Base-by-base conservation (phyloP, 75 land plant genomes). In the Sequoia sempervirens region DNA sequence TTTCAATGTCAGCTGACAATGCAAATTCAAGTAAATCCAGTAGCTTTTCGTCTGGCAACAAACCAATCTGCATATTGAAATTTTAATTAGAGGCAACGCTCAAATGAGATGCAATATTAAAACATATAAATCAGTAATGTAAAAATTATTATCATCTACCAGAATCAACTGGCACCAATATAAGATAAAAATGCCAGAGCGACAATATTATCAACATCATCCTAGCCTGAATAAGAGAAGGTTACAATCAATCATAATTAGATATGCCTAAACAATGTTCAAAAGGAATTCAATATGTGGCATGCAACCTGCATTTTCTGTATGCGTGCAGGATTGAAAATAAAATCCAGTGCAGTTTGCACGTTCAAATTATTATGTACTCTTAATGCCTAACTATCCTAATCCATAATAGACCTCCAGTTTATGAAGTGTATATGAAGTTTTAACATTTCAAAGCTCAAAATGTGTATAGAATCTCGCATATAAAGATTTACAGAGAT, bases 1-100 rank as follows among this genome's bases (percentile, higher is more conserved):
- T 92, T 64, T 87, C 79, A 46, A 93, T 92, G 87, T 89, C 91
- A 58, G 91, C 85, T 72, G 95, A 86, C 32, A 92, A 82, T 36
- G 95, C 95, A 32, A 90, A 76, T 80, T 89, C 90, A 45, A 93
- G 84, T 84, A 93, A 83, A 56, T 92, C 90, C 41, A 92, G 75
- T 81, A 93, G 87, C 70, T 92, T 93, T 50, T 89, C 93, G 82
- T 90, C 91, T 20, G 93, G 91, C 50, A 92, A 89, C 76, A 86
- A 76, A 50, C 95, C 95, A 76, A 87, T 82, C 95, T 93, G 91
- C 86, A 91, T 34, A 83, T 81, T 45, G 45, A 37, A 61, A 47
- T 28, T 9, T 30, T 12, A 41, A 43, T 9, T n/a, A 76, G 72
- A 6, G 79, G 32, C n/a, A 78, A 23, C 45, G 13, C n/a, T 43